Evolutionary conservation across 805 yeast genomes (phyloP), one percentile per base, ranked within the genome.

Genomic region (Cyberlindnera euphorbiae): DNA sequence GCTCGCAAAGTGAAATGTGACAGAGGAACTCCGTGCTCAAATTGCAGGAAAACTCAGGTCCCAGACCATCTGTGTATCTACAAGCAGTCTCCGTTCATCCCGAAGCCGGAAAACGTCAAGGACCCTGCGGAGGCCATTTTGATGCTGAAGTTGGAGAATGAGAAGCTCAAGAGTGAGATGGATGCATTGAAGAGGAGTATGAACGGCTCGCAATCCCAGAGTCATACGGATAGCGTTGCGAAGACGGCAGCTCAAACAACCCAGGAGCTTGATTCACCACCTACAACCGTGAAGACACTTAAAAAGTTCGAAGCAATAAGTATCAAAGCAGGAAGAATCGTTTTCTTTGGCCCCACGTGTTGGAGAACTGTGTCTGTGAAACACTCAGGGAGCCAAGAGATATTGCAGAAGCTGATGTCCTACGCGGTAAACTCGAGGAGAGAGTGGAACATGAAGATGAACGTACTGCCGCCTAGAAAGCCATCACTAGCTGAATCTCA

Each of bases 61-160:
- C 56, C 56, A 0, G 42, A 39, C 1, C 46, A 45, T 17, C 32
- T 50, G 12, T 54, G 59, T 26, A 42, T 53, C 11, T 54, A 54
- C 39, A 52, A 47, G 28, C 42, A 35, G 12, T 49, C 61, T 0
- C 62, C 59, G 10, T 52, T 60, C 31, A 37, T 57, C 8, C 56
- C 62, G 3, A 48, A 52, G 1, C 32, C 42, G 8, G 56, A 55
- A 6, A 44, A 35, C 3, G 42, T 40, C 2, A 32, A 29, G 9
- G 41, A 35, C 10, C 35, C 45, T 0, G 23, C 34, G 1, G 51
- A 49, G 5, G 45, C 42, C 1, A 5, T 49, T 14, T 16, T 36
- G 17, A 2, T 42, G n/a, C 27, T 51, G 17, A 25, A 36, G 3
- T 35, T 33, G 11, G 57, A 54, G 35, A 50, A 48, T 29, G 30